Evolutionary conservation across 1,139 yeast species (phyloP).

Genomic region (Kluyveromyces sp.): DNA sequence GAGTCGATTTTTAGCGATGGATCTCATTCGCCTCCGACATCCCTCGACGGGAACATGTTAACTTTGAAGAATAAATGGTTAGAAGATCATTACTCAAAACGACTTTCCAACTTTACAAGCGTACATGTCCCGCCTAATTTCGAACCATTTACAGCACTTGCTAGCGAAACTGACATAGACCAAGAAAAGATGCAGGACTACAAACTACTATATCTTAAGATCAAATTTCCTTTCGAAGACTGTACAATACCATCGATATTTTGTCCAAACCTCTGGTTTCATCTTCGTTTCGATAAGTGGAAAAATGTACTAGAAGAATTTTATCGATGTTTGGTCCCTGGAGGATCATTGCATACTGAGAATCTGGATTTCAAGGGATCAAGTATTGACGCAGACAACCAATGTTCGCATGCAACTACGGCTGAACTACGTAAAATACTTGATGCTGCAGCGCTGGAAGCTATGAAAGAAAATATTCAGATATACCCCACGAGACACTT

Average conservation of each 20-base stretch:
- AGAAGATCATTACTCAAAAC: slow-evolving; percentile 17
- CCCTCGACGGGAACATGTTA: neutral
- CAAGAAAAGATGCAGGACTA: slow-evolving; percentile 9
- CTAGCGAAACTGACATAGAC: neutral
- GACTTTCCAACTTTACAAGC: slow-evolving; percentile 18
- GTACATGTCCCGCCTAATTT: slow-evolving; percentile 18
- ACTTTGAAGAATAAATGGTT: slow-evolving; percentile 16
- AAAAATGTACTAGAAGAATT: slow-evolving; percentile 24
- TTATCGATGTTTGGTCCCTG: slow-evolving; percentile 24
- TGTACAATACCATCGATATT: slow-evolving; percentile 24
- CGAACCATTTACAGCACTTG: slow-evolving; percentile 11
- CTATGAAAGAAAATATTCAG: slow-evolving; percentile 25
- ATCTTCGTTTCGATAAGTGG: slow-evolving; percentile 25
- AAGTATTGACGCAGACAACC: slow-evolving; percentile 15
- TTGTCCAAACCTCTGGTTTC: slow-evolving; percentile 28
- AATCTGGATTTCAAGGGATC: slow-evolving; percentile 23
- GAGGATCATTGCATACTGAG: slow-evolving; percentile 26
- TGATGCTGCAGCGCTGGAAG: slow-evolving; percentile 24
- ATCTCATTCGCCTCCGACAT: neutral
- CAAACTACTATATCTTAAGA: slow-evolving; percentile 16
- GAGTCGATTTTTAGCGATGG: neutral
- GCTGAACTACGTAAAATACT: slow-evolving; percentile 21
- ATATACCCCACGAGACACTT: slow-evolving; percentile 27
- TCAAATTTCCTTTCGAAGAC: slow-evolving; percentile 24
- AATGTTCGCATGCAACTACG: slow-evolving; percentile 17